These are phyloP conservation scores for Debaryomyces prosopidis DNA, from an alignment of 805 yeast genomes.

Conservation along the genomic window DNA sequence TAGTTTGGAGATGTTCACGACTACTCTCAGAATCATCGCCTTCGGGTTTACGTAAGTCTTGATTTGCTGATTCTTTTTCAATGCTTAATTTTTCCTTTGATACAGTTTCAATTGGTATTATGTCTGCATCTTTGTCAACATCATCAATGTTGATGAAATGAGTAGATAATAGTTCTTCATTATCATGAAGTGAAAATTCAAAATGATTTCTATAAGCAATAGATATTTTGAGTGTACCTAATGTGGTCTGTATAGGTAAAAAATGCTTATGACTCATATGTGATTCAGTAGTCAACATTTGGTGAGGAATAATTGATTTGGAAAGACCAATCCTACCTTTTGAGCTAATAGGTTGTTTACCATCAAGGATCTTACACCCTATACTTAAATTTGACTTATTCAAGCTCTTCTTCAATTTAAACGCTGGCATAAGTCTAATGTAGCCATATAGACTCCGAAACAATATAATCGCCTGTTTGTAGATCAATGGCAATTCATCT, in stretches of 20 bases:
- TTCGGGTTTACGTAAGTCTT: slow-evolving; percentile 1
- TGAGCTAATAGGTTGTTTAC: slow-evolving; percentile 73
- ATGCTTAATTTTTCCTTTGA: not conserved
- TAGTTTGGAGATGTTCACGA: not conserved
- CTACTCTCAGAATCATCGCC: not conserved
- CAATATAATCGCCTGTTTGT: slow-evolving; percentile 71
- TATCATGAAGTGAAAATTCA: slow-evolving; percentile 65
- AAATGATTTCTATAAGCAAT: slow-evolving; percentile 78
- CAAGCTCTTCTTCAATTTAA: slow-evolving; percentile 48
- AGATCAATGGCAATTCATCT: slow-evolving; percentile 64
- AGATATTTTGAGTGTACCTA: slow-evolving; percentile 71
- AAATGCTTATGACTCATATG: slow-evolving; percentile 65
- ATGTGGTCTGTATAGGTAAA: slow-evolving; percentile 69
- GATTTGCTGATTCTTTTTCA: not conserved
- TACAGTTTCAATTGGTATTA: not conserved
- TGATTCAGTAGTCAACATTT: slow-evolving; percentile 34
- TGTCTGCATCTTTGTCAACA: slow-evolving; percentile 8
- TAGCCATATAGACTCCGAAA: slow-evolving; percentile 74
- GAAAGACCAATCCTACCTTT: slow-evolving; percentile 86
- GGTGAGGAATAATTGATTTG: slow-evolving; percentile 55
- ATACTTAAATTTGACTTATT: slow-evolving; percentile 37
- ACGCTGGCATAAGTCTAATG: slow-evolving; percentile 69
- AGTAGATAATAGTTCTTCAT: slow-evolving; percentile 61
- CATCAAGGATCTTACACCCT: slow-evolving; percentile 68
- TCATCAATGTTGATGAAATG: slow-evolving; percentile 53